Percentiles rank a stretch among this genome's conserved stretches.
Conservation (phyloP, 2,329 filamentous ascomycete species). For the Daldinia eschscholtzii region DNA sequence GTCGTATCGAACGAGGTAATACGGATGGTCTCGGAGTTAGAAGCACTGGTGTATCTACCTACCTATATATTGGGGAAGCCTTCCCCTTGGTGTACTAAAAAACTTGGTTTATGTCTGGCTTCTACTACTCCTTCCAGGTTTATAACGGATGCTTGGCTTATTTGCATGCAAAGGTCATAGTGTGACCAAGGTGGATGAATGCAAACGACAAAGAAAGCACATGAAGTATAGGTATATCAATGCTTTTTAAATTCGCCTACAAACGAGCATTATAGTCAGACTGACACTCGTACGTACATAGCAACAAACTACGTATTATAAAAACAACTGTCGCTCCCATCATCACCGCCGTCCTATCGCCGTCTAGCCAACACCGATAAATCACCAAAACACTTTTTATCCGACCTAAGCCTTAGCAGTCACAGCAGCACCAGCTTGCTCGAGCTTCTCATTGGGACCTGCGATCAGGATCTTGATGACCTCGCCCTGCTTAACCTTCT, state of each 20-base stretch:
- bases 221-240: too few relatives aligned
- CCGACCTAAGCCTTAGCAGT: conserved; percentile 11
- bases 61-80: conserved; percentile 3
- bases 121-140: too few relatives aligned
- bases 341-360: not conserved
- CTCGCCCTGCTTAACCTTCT: conserved; percentile 86
- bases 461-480: conserved; percentile 78
- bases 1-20: conserved; percentile 21
- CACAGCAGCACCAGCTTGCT: conserved; percentile 1
- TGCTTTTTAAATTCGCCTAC: too few relatives aligned
- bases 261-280: too few relatives aligned
- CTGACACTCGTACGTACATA: not conserved
- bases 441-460: conserved; percentile 72
- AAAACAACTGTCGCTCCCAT: not conserved
- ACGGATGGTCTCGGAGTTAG: conserved; percentile 12
- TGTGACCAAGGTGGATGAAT: too few relatives aligned
- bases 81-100: too few relatives aligned
- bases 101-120: too few relatives aligned
- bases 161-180: too few relatives aligned
- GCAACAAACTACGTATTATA: not conserved
- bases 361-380: not conserved
- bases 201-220: too few relatives aligned
- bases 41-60: not conserved
- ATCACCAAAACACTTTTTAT: not conserved
- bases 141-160: too few relatives aligned